Percentiles rank a stretch among this genome's conserved stretches.
These are phyloP conservation scores for Xylaria sp. DNA, from an alignment of 2,329 filamentous ascomycete genomes.

Conservation along the genomic window DNA sequence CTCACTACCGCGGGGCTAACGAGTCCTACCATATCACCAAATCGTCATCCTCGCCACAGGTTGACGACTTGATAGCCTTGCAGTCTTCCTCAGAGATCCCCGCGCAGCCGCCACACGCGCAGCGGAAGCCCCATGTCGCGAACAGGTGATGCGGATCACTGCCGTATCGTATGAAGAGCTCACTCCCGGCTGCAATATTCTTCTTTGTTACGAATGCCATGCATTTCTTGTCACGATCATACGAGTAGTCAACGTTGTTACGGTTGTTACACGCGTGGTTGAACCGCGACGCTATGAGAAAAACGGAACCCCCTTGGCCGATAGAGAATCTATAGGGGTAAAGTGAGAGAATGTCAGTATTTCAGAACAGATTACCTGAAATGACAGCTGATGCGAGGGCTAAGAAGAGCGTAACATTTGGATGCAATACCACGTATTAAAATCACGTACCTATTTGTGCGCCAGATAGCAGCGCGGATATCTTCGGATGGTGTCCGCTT, in stretches of 20 bases:
- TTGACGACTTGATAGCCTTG: background rate
- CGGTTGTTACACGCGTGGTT: conserved; percentile 65
- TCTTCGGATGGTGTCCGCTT: conserved; percentile 43
- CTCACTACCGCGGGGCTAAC: background rate
- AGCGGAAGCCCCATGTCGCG: conserved; percentile 62
- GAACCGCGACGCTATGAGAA: conserved; percentile 64
- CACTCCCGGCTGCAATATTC: conserved; percentile 56
- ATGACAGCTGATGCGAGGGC: background rate
- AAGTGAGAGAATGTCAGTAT: background rate
- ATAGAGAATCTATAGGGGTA: conserved; percentile 30
- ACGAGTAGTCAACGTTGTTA: conserved; percentile 58
- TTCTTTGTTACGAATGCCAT: conserved; percentile 56
- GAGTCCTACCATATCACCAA: background rate
- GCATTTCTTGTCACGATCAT: conserved; percentile 47
- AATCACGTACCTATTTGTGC: conserved; percentile 59
- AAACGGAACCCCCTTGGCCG: conserved; percentile 50
- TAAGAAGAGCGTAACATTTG: background rate
- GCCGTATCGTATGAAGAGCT: conserved; percentile 64
- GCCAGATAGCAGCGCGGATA: conserved; percentile 53
- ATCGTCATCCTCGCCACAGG: background rate
- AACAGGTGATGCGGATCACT: conserved; percentile 52
- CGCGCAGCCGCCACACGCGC: conserved; percentile 60
- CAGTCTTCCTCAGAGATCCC: conserved; percentile 34
- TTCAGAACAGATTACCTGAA: background rate
- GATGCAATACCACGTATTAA: background rate